Percentiles rank a stretch among this genome's conserved stretches.
phyloP scores from a whole-genome alignment of 2,329 filamentous ascomycete species.

The Mollisiaceae sp. region DNA sequence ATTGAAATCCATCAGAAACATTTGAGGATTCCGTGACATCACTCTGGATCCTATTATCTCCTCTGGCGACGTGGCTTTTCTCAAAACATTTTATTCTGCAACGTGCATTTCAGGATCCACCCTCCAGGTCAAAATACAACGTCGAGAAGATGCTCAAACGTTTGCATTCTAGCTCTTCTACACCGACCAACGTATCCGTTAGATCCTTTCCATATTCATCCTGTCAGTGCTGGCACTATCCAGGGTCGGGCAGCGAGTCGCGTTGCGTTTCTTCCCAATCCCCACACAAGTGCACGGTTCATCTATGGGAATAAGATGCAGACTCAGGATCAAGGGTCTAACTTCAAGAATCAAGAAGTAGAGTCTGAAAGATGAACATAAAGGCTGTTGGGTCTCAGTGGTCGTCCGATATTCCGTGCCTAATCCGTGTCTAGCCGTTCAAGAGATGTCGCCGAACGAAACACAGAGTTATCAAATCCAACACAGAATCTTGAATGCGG shows the following conservation, averaged over 20 bases:
- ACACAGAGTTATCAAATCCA: not conserved
- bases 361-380: not conserved
- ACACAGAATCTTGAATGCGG: not conserved
- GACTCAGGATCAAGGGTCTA: not conserved
- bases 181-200: not conserved
- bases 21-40: not conserved
- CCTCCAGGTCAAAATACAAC: not conserved
- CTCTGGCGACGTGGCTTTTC: not conserved
- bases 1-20: not conserved
- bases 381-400: not conserved
- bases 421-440: not conserved
- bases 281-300: not conserved
- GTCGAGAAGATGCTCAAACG: too few species aligned
- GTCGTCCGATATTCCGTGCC: not conserved
- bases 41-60: not conserved
- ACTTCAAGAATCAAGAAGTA: not conserved
- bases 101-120: not conserved
- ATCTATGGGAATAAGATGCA: not conserved
- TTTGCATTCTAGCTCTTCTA: not conserved
- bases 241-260: not conserved
- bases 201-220: not conserved
- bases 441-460: not conserved
- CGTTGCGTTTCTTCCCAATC: constrained; percentile 7
- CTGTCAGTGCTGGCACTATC: not conserved
- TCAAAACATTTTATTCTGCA: not conserved